Conservation (phyloP, 768 basidiomycete species). For the Russula vinacea region DNA sequence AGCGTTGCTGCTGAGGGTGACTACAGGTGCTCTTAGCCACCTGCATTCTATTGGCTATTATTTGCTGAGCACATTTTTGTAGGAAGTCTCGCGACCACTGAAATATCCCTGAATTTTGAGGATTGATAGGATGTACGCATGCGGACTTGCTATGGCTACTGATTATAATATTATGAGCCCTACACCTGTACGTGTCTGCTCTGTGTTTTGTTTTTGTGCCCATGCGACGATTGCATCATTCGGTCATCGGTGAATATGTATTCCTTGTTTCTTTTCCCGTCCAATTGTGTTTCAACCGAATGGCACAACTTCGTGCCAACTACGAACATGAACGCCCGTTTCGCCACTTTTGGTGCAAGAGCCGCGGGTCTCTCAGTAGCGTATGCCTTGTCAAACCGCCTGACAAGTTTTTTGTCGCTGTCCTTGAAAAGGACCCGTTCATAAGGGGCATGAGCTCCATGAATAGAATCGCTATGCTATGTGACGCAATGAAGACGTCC, state of each 20-base stretch:
- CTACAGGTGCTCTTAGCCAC: slow-evolving; percentile 59
- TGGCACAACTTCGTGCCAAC: background rate
- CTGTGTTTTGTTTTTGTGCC: slow-evolving; percentile 18
- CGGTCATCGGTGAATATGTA: slow-evolving; percentile 20
- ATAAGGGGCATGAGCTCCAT: slow-evolving; percentile 40
- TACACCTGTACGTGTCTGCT: slow-evolving; percentile 21
- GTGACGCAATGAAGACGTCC: slow-evolving; percentile 41
- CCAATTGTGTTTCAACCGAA: background rate
- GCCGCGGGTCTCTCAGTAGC: slow-evolving; percentile 38
- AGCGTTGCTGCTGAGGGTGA: slow-evolving; percentile 92
- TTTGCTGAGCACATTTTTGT: slow-evolving; percentile 23
- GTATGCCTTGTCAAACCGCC: slow-evolving; percentile 38
- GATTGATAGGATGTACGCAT: slow-evolving; percentile 11
- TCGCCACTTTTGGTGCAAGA: slow-evolving; percentile 22
- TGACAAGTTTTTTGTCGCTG: slow-evolving; percentile 35
- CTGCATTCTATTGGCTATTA: background rate
- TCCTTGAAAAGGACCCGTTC: slow-evolving; percentile 40
- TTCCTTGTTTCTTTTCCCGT: slow-evolving; percentile 9
- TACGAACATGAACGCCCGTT: background rate
- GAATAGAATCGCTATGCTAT: slow-evolving; percentile 35
- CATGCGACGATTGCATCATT: slow-evolving; percentile 12
- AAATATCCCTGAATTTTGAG: slow-evolving; percentile 44
- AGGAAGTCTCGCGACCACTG: slow-evolving; percentile 91
- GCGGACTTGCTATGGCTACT: slow-evolving; percentile 19
- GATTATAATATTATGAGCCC: slow-evolving; percentile 20